A percentile compares a stretch with the other conserved stretches of the same genome.
These are phyloP conservation scores for Pilaira anomala DNA, from an alignment of 192 early-diverging fungal genomes.

Conservation along the genomic window DNA sequence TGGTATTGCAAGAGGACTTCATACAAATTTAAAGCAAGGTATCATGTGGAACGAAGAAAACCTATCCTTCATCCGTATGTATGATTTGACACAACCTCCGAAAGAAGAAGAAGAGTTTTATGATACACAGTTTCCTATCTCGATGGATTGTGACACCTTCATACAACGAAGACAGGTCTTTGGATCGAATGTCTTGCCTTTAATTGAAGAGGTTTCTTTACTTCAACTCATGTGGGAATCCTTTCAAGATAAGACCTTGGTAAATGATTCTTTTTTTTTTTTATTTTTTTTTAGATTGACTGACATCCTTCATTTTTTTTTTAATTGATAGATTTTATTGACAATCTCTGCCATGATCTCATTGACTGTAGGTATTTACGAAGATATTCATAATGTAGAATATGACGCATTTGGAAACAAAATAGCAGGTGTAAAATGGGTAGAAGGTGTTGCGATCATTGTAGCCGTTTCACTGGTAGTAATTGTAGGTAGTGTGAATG, in stretches of 20 bases:
- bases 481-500: conserved; percentile 74
- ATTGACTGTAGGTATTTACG: conserved; percentile 77
- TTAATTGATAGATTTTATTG: conserved; percentile 57
- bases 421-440: conserved; percentile 70
- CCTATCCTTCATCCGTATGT: conserved; percentile 9
- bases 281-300: too few relatives aligned
- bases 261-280: conserved; percentile 18
- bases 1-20: conserved; percentile 46
- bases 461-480: conserved; percentile 76
- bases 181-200: conserved; percentile 71
- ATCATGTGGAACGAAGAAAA: conserved; percentile 3
- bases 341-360: conserved; percentile 74
- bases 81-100: not conserved
- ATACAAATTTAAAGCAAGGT: conserved; percentile 34
- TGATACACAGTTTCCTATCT: not conserved
- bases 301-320: too few relatives aligned
- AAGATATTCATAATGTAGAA: conserved; percentile 58
- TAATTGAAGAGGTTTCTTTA: conserved; percentile 61
- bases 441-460: conserved; percentile 83
- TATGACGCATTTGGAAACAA: conserved; percentile 28
- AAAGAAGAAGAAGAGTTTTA: not conserved
- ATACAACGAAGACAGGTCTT: conserved; percentile 57
- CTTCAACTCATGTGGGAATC: conserved; percentile 77
- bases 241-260: conserved; percentile 77
- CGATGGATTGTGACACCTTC: conserved; percentile 26